These are phyloP conservation scores for Isatis tinctoria DNA, from an alignment of 345 rosid genomes.

Conservation along the genomic window DNA sequence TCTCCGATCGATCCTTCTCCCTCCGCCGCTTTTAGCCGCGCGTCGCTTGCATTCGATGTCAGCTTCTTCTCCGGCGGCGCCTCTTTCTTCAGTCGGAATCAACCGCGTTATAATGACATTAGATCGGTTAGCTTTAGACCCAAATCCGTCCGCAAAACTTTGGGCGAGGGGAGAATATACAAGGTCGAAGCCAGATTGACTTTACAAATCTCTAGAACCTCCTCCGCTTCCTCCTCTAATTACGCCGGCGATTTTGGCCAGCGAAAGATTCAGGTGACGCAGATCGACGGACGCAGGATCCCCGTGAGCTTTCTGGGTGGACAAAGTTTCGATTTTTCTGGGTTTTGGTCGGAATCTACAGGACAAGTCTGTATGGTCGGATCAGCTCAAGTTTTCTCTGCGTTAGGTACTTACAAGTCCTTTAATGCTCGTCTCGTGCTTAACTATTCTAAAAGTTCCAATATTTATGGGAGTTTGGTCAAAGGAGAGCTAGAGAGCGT, in stretches of 20 bases:
- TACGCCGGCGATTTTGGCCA: slow-evolving; percentile 19
- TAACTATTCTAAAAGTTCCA: slow-evolving; percentile 41
- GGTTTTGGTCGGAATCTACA: slow-evolving; percentile 68
- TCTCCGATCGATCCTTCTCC: slow-evolving; percentile 29
- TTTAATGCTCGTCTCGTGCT: slow-evolving; percentile 56
- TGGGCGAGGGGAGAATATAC: slow-evolving; percentile 25
- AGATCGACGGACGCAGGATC: slow-evolving; percentile 48
- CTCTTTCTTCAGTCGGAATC: slow-evolving; percentile 22
- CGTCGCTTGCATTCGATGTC: slow-evolving; percentile 32
- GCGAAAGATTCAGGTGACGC: slow-evolving; percentile 37
- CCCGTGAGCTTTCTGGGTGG: slow-evolving; percentile 32
- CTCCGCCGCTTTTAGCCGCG: slow-evolving; percentile 10
- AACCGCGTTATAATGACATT: background rate
- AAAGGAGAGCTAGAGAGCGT: slow-evolving; percentile 58
- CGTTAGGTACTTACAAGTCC: slow-evolving; percentile 32
- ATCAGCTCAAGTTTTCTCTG: slow-evolving; percentile 38
- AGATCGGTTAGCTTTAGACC: slow-evolving; percentile 36
- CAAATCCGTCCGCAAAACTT: slow-evolving; percentile 1
- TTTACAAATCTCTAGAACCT: slow-evolving; percentile 32
- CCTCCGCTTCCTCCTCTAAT: slow-evolving; percentile 20
- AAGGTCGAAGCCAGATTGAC: slow-evolving; percentile 39
- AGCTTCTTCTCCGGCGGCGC: slow-evolving; percentile 56
- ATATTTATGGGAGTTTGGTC: slow-evolving; percentile 55
- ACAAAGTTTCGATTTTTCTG: slow-evolving; percentile 44
- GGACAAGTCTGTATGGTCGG: slow-evolving; percentile 88